A percentile compares a stretch with the other conserved stretches of the same genome.
These are phyloP conservation scores for Thraustochytrium sp. DNA, from an alignment of 352 stramenopile species.

Conservation along the genomic window DNA sequence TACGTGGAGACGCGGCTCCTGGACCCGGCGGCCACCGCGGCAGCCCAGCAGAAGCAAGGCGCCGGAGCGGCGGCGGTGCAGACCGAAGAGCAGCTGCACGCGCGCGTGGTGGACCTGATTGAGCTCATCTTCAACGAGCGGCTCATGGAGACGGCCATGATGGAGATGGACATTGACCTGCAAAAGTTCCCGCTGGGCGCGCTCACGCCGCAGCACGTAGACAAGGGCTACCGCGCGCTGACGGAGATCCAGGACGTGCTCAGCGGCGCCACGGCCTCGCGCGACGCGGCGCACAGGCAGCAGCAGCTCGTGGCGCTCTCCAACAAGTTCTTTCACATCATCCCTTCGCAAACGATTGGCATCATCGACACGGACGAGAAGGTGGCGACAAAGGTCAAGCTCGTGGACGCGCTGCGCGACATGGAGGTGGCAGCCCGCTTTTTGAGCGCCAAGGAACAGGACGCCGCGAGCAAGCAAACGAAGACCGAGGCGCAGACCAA, in stretches of 20 bases:
- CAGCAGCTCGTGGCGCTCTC: conserved; percentile 15
- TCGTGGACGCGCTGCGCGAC: conserved; percentile 30
- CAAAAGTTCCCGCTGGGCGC: conserved; percentile 26
- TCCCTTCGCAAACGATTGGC: background rate
- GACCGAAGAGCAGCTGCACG: background rate
- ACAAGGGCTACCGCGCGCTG: conserved; percentile 27
- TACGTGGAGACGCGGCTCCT: background rate
- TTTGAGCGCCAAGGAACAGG: background rate
- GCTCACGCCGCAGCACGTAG: background rate
- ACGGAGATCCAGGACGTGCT: conserved; percentile 24
- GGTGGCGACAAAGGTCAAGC: conserved; percentile 11
- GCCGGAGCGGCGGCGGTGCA: background rate
- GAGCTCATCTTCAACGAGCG: background rate
- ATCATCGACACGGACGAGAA: conserved; percentile 21
- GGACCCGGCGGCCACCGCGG: background rate
- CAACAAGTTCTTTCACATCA: conserved; percentile 39
- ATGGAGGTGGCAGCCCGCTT: conserved; percentile 37
- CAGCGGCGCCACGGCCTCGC: background rate
- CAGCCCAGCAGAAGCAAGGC: background rate
- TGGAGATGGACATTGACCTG: conserved; percentile 36
- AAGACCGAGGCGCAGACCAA: background rate
- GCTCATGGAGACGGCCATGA: background rate
- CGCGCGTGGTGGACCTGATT: background rate
- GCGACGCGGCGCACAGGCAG: background rate
- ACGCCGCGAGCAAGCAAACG: background rate